Percentiles rank a stretch among this genome's conserved stretches.
phyloP scores from a whole-genome alignment of 495 filamentous ascomycete species.

The Physcia stellaris region DNA sequence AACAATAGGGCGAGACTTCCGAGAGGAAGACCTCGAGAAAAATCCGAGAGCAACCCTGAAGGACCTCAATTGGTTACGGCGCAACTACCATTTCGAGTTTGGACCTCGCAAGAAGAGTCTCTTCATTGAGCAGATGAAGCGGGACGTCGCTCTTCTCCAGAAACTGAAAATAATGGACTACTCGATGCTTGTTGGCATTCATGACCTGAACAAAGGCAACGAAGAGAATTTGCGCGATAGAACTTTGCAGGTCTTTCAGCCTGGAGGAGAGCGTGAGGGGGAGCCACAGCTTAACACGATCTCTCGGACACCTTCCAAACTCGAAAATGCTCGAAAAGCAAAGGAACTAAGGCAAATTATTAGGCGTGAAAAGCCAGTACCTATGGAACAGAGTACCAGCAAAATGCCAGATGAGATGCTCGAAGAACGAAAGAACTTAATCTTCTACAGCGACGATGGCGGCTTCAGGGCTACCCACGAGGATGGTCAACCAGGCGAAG shows the following conservation, averaged over 20 bases:
- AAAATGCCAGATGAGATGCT: conserved; percentile 85
- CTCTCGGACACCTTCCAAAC: conserved; percentile 82
- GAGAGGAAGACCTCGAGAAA: conserved; percentile 70
- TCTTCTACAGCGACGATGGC: conserved; percentile 90
- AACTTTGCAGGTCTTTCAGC: conserved; percentile 89
- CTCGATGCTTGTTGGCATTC: conserved; percentile 86
- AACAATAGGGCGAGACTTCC: conserved; percentile 81
- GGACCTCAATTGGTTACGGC: conserved; percentile 90
- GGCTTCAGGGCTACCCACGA: conserved; percentile 90
- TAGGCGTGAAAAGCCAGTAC: conserved; percentile 80
- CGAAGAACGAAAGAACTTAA: conserved; percentile 49
- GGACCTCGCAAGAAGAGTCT: conserved; percentile 71
- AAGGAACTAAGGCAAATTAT: conserved; percentile 84
- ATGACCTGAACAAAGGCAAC: conserved; percentile 79
- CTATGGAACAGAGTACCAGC: conserved; percentile 65
- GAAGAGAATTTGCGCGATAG: conserved; percentile 93
- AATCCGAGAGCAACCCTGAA: conserved; percentile 93
- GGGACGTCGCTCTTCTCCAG: conserved; percentile 76
- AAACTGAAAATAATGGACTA: conserved; percentile 97
- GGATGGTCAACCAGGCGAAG: conserved; percentile 68
- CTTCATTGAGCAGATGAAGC: conserved; percentile 78
- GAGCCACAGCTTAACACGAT: conserved; percentile 45
- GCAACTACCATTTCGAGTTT: conserved; percentile 72
- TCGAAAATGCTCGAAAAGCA: conserved; percentile 86
- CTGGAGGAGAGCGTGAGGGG: conserved; percentile 56